Percentiles rank a stretch among this genome's conserved stretches.
Conservation (phyloP, 345 rosid genomes). For the Ailanthus altissimus region DNA sequence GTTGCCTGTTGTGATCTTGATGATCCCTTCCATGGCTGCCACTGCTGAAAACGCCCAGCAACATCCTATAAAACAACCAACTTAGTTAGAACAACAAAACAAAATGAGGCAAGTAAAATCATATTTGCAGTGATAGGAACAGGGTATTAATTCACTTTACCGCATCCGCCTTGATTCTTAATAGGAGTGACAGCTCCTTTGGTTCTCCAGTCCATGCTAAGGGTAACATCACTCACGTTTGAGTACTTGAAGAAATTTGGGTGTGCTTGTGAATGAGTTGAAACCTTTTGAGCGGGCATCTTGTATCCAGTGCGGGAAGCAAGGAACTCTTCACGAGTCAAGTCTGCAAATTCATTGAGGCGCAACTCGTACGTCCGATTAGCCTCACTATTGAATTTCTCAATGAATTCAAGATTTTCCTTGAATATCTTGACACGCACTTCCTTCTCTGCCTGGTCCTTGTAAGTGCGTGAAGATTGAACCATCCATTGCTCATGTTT, state of each 20-base stretch:
- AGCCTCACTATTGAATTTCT: constrained; percentile 36
- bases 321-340: constrained; percentile 48
- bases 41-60: constrained; percentile 66
- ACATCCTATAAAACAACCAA: constrained; percentile 27
- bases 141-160: constrained; percentile 25
- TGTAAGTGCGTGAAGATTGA: constrained; percentile 35
- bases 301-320: constrained; percentile 35
- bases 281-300: not conserved
- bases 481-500: constrained; percentile 50
- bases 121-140: not conserved
- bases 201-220: constrained; percentile 43
- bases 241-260: constrained; percentile 23
- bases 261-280: not conserved
- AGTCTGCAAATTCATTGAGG: constrained; percentile 53
- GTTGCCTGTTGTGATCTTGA: constrained; percentile 37
- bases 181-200: constrained; percentile 45
- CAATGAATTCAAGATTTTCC: constrained; percentile 42
- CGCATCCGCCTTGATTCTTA: constrained; percentile 47
- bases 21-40: constrained; percentile 47
- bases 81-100: not conserved
- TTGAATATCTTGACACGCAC: constrained; percentile 40
- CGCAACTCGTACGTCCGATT: constrained; percentile 32
- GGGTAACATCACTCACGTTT: constrained; percentile 28
- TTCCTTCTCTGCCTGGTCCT: constrained; percentile 32
- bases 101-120: not conserved